Percentiles rank a stretch among this genome's conserved stretches.
phyloP scores from a whole-genome alignment of 176 grass and related monocot species.

The Melocanna baccifera region DNA sequence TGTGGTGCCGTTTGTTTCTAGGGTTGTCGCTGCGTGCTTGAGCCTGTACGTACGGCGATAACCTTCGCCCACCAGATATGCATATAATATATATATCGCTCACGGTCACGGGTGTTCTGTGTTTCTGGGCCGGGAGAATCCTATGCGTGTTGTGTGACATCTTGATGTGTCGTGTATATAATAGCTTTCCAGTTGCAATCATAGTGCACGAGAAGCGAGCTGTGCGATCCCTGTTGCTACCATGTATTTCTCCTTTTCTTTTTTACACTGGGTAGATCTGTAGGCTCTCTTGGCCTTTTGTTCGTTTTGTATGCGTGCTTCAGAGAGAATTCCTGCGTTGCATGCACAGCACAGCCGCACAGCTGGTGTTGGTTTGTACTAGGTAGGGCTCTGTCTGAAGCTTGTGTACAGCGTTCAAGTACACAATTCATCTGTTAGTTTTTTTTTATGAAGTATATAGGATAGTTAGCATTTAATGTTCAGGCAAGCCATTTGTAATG shows the following conservation, averaged over 20 bases:
- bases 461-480: not conserved
- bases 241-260: not conserved
- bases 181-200: not conserved
- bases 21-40: not conserved
- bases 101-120: constrained; percentile 1
- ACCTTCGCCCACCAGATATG: not conserved
- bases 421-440: not conserved
- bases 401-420: not conserved
- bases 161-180: not conserved
- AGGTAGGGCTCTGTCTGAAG: not conserved
- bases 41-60: not conserved
- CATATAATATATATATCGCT: not conserved
- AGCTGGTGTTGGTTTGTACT: not conserved
- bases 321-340: not conserved
- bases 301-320: not conserved
- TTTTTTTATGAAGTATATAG: not conserved
- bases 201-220: not conserved
- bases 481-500: not conserved
- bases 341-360: not conserved
- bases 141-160: not conserved
- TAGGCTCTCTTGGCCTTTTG: not conserved
- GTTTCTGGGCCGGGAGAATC: not conserved
- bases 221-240: not conserved
- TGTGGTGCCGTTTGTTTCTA: not conserved
- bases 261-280: not conserved